Evolutionary conservation across 2,329 filamentous ascomycete species (phyloP).

Genomic region (Penicillium freii): DNA sequence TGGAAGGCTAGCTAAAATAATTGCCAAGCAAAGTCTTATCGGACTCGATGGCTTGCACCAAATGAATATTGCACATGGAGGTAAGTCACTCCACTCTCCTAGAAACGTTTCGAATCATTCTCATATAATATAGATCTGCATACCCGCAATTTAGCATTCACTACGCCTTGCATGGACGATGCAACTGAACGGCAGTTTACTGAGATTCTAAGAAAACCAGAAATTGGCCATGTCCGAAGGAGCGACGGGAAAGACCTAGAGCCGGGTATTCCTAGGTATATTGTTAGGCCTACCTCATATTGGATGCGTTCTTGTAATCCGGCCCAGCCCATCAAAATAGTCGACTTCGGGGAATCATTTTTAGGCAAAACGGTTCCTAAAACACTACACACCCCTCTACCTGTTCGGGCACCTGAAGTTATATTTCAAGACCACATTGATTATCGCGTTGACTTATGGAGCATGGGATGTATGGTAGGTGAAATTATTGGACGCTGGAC

Average conservation of each 20-base stretch:
- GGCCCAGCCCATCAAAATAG: slow-evolving; percentile 28
- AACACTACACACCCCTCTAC: slow-evolving; percentile 36
- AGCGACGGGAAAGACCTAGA: slow-evolving; percentile 24
- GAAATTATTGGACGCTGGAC: neutral
- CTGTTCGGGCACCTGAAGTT: slow-evolving; percentile 39
- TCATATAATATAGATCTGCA: slow-evolving; percentile 25
- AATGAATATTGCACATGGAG: slow-evolving; percentile 43
- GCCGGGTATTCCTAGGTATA: slow-evolving; percentile 24
- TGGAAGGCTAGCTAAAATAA: slow-evolving; percentile 41
- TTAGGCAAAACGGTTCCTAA: slow-evolving; percentile 19
- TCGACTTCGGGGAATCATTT: slow-evolving; percentile 44
- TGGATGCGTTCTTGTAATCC: slow-evolving; percentile 12
- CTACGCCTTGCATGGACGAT: slow-evolving; percentile 16
- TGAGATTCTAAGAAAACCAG: slow-evolving; percentile 26
- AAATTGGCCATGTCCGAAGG: slow-evolving; percentile 25
- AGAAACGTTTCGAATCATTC: slow-evolving; percentile 7
- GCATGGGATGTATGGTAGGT: slow-evolving; percentile 31
- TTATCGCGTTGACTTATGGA: slow-evolving; percentile 41
- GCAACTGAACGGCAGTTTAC: slow-evolving; percentile 20
- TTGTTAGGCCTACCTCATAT: slow-evolving; percentile 22
- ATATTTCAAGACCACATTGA: slow-evolving; percentile 39
- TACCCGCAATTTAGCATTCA: slow-evolving; percentile 30
- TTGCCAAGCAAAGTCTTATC: slow-evolving; percentile 42
- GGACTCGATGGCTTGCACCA: slow-evolving; percentile 42
- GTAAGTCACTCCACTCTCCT: slow-evolving; percentile 15